Evolutionary conservation across 495 filamentous ascomycete genomes (phyloP), one percentile per base, ranked within the genome.

Genomic region (Cercophora samala): DNA sequence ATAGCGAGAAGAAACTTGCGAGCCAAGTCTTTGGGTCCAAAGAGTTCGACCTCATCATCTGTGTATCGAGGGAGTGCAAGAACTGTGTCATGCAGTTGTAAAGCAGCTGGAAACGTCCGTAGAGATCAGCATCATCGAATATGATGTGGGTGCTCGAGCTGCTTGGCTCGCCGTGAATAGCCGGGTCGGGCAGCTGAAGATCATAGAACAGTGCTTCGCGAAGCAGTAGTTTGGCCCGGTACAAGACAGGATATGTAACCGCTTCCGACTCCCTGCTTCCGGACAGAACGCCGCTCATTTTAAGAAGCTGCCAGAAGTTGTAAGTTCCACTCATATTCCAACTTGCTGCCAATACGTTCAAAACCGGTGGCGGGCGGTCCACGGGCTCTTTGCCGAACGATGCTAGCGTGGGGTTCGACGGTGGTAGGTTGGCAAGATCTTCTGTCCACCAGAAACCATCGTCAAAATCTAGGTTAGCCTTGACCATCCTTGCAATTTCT

Each of bases 401-500:
- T 9, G 79, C 76, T 15, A 77, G 67, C 5, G 78, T 74, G 5
- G 79, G 81, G 66, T 81, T 83, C 4, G 75, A 67, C 56, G 75
- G 79, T n/a, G 80, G 80, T 13, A 80, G 65, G 60, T 70, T 80
- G 23, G 80, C 78, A 9, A 82, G 73, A 64, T 83, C 81, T 58
- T 83, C 81, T 19, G 81, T 82, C 81, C 81, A 84, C 81, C 81
- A 84, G 58, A 84, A 84, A 0, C 79, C 79, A 54, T 84, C 82
- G 46, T 82, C 76, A 55, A 81, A 83, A 63, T 84, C 82, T n/a
- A 82, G 59, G 53, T 77, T 68, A 5, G 66, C 67, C 68, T 78
- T 82, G 22, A 81, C 80, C 73, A 80, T 72, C 29, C 75, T 72
- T 5, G 74, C 72, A 60, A 75, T 76, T 56, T 74, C 75, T 25